Evolutionary conservation across 345 rosid species (phyloP).

Genomic region (Eucalyptus shirleyi): DNA sequence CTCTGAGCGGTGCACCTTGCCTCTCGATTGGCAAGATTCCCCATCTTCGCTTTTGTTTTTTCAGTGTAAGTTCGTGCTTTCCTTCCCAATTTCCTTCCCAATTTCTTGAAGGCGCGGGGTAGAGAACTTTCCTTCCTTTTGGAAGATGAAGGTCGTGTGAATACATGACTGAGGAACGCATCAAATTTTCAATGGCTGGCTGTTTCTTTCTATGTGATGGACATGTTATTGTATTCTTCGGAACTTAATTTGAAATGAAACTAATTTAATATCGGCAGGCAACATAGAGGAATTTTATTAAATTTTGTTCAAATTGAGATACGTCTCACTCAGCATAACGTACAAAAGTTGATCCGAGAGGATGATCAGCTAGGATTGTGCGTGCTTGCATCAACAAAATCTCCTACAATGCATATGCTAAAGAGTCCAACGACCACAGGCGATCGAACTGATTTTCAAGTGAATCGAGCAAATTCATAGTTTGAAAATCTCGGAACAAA

Average conservation of each 20-base stretch:
- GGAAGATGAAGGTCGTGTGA: background rate
- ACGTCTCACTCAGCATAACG: background rate
- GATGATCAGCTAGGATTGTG: background rate
- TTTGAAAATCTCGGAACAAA: background rate
- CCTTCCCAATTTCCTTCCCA: background rate
- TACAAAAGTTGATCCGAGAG: background rate
- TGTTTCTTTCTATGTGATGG: background rate
- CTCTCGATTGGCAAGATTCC: too few species aligned
- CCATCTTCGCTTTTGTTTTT: too few species aligned
- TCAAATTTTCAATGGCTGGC: background rate
- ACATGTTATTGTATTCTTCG: background rate
- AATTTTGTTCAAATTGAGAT: background rate
- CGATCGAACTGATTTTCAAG: background rate
- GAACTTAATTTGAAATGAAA: background rate
- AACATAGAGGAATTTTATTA: background rate
- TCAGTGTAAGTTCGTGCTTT: background rate
- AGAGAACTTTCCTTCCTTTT: background rate
- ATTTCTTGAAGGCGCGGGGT: background rate
- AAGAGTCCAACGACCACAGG: background rate
- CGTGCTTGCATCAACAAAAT: background rate
- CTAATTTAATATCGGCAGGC: background rate
- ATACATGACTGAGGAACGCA: background rate
- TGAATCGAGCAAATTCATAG: background rate
- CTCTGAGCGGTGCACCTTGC: too few species aligned
- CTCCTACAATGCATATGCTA: background rate